phyloP scores from a whole-genome alignment of 2,329 filamentous ascomycete genomes.

The Calonectria crousiana region DNA sequence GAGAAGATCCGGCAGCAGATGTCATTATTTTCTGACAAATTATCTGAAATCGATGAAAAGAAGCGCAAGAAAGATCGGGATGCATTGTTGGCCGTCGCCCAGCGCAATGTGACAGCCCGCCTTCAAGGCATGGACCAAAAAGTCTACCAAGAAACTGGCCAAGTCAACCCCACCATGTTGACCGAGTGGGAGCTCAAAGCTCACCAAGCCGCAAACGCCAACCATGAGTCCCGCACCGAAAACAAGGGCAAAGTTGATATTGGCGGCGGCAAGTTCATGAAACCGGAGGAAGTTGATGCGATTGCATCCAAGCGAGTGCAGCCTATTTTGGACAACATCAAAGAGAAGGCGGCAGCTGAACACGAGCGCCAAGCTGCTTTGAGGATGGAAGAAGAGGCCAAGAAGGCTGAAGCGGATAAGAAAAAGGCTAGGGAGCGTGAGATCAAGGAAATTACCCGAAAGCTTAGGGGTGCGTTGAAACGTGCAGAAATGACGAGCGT shows the following conservation, averaged over 20 bases:
- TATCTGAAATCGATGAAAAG: slow-evolving; percentile 77
- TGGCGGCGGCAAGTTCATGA: slow-evolving; percentile 84
- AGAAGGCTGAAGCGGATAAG: slow-evolving; percentile 63
- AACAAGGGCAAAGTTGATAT: slow-evolving; percentile 73
- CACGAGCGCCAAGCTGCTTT: slow-evolving; percentile 76
- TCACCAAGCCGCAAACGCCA: slow-evolving; percentile 74
- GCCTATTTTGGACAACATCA: slow-evolving; percentile 87
- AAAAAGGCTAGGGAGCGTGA: slow-evolving; percentile 65
- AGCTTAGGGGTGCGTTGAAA: slow-evolving; percentile 67
- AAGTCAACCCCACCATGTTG: slow-evolving; percentile 74
- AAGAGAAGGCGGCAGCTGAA: slow-evolving; percentile 80
- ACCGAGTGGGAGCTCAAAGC: slow-evolving; percentile 86
- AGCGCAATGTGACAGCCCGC: slow-evolving; percentile 85
- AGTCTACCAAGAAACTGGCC: slow-evolving; percentile 81
- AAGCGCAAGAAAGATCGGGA: slow-evolving; percentile 83
- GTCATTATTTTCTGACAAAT: slow-evolving; percentile 77
- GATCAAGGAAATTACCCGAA: slow-evolving; percentile 64
- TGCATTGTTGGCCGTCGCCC: slow-evolving; percentile 80
- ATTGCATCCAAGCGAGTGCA: slow-evolving; percentile 84
- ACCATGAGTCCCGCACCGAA: slow-evolving; percentile 70
- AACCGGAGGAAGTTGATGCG: slow-evolving; percentile 81
- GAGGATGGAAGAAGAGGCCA: slow-evolving; percentile 69
- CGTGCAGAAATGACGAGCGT: background rate
- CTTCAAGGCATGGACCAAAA: slow-evolving; percentile 86
- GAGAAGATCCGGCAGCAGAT: slow-evolving; percentile 82